Conservation (phyloP, 441 rosid species). For the Brassica hybrid region DNA sequence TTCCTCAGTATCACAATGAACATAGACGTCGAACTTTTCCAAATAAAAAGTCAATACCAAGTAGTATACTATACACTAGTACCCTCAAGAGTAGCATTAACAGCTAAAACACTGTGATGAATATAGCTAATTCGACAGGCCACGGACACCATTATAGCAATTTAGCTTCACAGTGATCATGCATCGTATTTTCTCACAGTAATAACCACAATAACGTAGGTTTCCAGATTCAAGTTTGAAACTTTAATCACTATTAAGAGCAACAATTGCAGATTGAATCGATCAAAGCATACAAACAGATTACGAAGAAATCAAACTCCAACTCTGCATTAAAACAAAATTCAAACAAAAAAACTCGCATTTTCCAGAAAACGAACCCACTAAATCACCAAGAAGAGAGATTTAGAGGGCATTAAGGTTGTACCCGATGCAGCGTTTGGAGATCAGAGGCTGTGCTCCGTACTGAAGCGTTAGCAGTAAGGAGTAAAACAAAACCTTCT, state of each 20-base stretch:
- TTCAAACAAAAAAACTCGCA: conserved; percentile 12
- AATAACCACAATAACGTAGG: not conserved
- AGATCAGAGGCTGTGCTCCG: conserved; percentile 93
- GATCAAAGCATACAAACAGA: not conserved
- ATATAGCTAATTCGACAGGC: not conserved
- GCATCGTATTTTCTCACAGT: conserved; percentile 15
- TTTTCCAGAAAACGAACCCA: not conserved
- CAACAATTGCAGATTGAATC: conserved; percentile 2
- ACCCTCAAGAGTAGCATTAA: not conserved
- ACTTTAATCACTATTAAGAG: not conserved
- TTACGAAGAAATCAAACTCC: conserved; percentile 16
- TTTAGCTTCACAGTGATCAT: conserved; percentile 10
- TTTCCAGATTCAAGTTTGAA: conserved; percentile 5
- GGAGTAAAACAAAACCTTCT: conserved; percentile 72
- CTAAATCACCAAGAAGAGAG: not conserved
- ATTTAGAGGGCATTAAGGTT: conserved; percentile 1
- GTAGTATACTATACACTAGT: not conserved
- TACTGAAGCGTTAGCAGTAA: conserved; percentile 83
- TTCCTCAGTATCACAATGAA: not conserved
- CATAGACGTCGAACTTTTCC: not conserved
- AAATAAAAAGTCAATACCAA: not conserved
- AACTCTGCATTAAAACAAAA: not conserved
- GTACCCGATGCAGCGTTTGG: conserved; percentile 87
- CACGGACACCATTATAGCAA: conserved; percentile 2
- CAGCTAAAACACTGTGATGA: conserved; percentile 1